Conservation (phyloP, 495 filamentous ascomycete genomes). For the Penicillium pulvis region DNA sequence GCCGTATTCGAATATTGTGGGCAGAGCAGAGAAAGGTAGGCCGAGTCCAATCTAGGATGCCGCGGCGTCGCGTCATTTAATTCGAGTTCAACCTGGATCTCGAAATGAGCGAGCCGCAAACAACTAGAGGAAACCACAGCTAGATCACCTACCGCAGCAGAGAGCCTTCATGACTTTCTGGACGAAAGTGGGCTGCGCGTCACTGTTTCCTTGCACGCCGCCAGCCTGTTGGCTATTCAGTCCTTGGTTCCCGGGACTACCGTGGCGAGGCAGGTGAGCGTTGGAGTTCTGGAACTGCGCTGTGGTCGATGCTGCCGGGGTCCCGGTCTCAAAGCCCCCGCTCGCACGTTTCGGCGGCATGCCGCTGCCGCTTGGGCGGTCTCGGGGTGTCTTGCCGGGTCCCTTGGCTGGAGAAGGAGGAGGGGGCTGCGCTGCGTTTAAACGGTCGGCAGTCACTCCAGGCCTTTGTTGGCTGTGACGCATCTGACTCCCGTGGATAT, state of each 20-base stretch:
- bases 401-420: constrained; percentile 84
- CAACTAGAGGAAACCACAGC: constrained; percentile 12
- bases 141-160: constrained; percentile 71
- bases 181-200: constrained; percentile 52
- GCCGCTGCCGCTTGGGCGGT: constrained; percentile 80
- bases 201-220: constrained; percentile 43
- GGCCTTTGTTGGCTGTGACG: constrained; percentile 62
- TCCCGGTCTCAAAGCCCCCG: constrained; percentile 74
- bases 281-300: constrained; percentile 91
- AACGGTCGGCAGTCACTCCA: constrained; percentile 80
- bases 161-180: constrained; percentile 80
- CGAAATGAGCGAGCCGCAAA: constrained; percentile 31
- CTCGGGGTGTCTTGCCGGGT: constrained; percentile 69
- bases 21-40: constrained; percentile 24
- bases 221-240: constrained; percentile 52
- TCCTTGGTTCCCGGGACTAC: constrained; percentile 57
- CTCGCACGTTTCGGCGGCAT: constrained; percentile 70
- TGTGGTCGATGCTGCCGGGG: constrained; percentile 80
- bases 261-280: constrained; percentile 73
- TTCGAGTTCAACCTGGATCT: constrained; percentile 36
- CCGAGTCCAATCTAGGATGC: constrained; percentile 20
- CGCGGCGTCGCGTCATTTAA: constrained; percentile 15
- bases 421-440: constrained; percentile 94
- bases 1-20: constrained; percentile 33
- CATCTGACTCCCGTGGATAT: constrained; percentile 68